These are phyloP conservation scores for Cercospora sesami DNA, from an alignment of 2,329 filamentous ascomycete species.

Conservation along the genomic window DNA sequence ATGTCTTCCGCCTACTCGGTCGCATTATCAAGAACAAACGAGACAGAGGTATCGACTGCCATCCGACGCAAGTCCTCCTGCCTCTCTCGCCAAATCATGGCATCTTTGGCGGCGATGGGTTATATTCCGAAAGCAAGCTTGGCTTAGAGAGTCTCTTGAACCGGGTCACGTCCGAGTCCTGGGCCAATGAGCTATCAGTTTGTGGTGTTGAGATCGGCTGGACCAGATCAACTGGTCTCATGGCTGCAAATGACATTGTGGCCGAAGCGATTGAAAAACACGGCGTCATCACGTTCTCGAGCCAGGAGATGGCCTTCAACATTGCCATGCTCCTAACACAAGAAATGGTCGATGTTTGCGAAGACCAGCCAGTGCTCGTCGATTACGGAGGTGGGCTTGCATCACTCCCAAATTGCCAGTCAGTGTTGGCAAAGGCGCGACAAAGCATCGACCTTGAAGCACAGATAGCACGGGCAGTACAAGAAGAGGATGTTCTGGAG, in stretches of 20 bases:
- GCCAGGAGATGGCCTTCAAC: not conserved
- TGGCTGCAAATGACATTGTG: not conserved
- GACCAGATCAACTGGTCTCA: not conserved
- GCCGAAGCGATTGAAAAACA: not conserved
- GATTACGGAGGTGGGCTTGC: not conserved
- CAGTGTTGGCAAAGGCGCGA: not conserved
- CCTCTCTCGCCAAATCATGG: not conserved
- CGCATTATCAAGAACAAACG: not conserved
- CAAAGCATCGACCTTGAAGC: not conserved
- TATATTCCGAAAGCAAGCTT: not conserved
- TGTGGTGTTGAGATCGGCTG: not conserved
- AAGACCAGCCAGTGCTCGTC: not conserved
- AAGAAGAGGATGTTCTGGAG: not conserved
- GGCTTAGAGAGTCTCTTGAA: not conserved
- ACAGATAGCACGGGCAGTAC: not conserved
- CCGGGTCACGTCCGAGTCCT: not conserved
- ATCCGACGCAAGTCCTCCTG: not conserved
- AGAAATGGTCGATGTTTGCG: not conserved
- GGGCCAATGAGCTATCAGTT: not conserved
- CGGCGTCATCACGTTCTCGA: not conserved
- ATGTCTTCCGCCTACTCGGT: not conserved
- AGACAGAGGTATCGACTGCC: not conserved
- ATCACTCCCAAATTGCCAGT: not conserved
- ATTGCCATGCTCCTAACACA: not conserved
- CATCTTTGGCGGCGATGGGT: not conserved